phyloP scores from a whole-genome alignment of 140 eudicot species.

The Flaveria floridana region DNA sequence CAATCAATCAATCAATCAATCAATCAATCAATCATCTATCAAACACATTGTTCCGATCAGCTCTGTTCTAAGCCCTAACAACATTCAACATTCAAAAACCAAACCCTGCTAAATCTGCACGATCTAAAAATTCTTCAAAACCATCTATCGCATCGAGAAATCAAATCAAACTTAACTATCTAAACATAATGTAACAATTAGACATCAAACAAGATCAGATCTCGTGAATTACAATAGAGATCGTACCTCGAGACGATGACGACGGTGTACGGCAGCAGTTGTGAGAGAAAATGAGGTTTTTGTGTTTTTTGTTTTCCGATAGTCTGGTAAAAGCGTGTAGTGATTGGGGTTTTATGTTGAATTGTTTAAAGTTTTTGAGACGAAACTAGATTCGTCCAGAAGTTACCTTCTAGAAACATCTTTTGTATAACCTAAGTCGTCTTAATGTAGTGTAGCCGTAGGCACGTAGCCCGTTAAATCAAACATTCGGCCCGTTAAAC shows the following conservation, averaged over 20 bases:
- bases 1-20: background rate
- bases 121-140: background rate
- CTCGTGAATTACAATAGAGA: background rate
- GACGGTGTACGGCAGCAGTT: background rate
- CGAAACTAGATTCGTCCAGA: conserved; percentile 15
- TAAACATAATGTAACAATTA: conserved; percentile 10
- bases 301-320: background rate
- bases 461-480: background rate
- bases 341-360: conserved; percentile 5
- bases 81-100: conserved; percentile 11
- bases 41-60: conserved; percentile 20
- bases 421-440: background rate
- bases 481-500: background rate
- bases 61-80: conserved; percentile 11
- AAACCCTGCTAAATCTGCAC: conserved; percentile 8
- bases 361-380: background rate
- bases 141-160: background rate
- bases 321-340: conserved; percentile 3
- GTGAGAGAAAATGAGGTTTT: conserved; percentile 8
- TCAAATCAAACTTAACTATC: conserved; percentile 15
- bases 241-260: conserved; percentile 20
- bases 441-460: background rate
- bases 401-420: conserved; percentile 25
- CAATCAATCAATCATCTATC: background rate
- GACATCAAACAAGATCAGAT: conserved; percentile 18